Percentiles rank a stretch among this genome's conserved stretches.
Evolutionary conservation across 495 filamentous ascomycete genomes (phyloP).

Genomic region (Podospora pseudocomata): DNA sequence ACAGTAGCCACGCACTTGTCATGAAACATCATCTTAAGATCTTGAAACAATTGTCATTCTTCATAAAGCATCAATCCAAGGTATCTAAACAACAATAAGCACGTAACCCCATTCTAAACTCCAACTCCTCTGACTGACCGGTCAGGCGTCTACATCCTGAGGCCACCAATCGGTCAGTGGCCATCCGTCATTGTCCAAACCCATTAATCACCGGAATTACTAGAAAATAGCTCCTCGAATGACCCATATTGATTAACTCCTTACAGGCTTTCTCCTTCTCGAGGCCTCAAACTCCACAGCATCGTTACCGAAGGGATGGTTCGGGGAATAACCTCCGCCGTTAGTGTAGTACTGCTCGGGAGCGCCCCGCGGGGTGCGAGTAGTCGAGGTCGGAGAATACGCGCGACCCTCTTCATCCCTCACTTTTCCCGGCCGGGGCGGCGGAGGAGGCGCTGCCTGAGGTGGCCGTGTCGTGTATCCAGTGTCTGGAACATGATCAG

Average conservation of each 20-base stretch:
- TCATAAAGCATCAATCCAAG: not conserved
- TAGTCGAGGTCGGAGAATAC: constrained; percentile 10
- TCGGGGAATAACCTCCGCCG: constrained; percentile 12
- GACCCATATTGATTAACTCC: not conserved
- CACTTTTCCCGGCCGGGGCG: constrained; percentile 32
- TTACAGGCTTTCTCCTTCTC: constrained; percentile 5
- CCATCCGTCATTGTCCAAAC: not conserved
- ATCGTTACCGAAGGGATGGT: constrained; percentile 18
- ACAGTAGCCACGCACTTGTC: not conserved
- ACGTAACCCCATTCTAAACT: not conserved
- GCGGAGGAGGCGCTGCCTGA: constrained; percentile 23
- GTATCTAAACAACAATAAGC: not conserved
- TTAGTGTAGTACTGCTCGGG: constrained; percentile 21
- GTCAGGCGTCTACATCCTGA: not conserved
- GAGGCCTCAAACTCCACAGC: constrained; percentile 19
- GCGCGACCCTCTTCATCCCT: constrained; percentile 10
- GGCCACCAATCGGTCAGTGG: not conserved
- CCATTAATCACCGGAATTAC: not conserved
- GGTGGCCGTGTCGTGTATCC: constrained; percentile 20
- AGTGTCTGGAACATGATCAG: not conserved
- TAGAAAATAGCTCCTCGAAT: not conserved
- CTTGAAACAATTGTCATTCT: not conserved
- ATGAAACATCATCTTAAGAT: not conserved
- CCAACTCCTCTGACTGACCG: not conserved
- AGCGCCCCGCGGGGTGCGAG: constrained; percentile 7